Evolutionary conservation across 2,329 filamentous ascomycete species (phyloP).

Genomic region (Pseudogymnoascus sp.): DNA sequence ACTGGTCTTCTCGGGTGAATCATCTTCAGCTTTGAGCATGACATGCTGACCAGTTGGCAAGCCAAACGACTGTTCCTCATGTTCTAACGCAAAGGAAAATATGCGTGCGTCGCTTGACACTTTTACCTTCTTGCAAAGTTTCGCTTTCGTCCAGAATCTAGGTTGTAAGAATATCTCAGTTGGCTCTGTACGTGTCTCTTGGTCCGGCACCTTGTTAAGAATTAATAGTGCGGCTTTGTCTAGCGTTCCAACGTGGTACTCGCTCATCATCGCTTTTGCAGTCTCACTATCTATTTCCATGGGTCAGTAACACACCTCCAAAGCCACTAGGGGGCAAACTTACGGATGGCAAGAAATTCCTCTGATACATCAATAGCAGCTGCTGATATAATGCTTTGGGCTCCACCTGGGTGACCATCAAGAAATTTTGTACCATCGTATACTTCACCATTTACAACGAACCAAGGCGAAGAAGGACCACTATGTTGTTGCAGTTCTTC

Average conservation of each 20-base stretch:
- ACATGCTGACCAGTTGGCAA: slow-evolving; percentile 80
- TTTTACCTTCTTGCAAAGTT: slow-evolving; percentile 56
- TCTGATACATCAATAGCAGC: slow-evolving; percentile 78
- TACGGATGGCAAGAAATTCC: slow-evolving; percentile 87
- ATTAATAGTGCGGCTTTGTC: slow-evolving; percentile 48
- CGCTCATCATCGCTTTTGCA: slow-evolving; percentile 79
- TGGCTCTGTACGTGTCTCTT: slow-evolving; percentile 30
- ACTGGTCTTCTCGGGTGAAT: slow-evolving; percentile 51
- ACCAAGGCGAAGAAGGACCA: slow-evolving; percentile 64
- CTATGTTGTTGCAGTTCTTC: slow-evolving; percentile 65
- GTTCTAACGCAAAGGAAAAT: slow-evolving; percentile 72
- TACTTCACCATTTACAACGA: slow-evolving; percentile 78
- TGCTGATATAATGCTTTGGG: slow-evolving; percentile 71
- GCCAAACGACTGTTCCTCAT: slow-evolving; percentile 60
- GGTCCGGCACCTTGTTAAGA: slow-evolving; percentile 39
- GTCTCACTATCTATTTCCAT: slow-evolving; percentile 69
- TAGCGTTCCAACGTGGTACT: slow-evolving; percentile 76
- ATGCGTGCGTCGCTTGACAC: slow-evolving; percentile 72
- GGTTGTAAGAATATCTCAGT: slow-evolving; percentile 58
- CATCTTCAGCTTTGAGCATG: slow-evolving; percentile 69
- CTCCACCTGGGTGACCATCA: slow-evolving; percentile 75
- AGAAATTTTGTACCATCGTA: slow-evolving; percentile 80
- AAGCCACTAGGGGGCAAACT: slow-evolving; percentile 31
- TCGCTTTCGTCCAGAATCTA: slow-evolving; percentile 63
- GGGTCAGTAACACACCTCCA: not conserved